These are phyloP conservation scores for Hypericum androsaemum DNA, from an alignment of 345 rosid genomes.

Conservation along the genomic window DNA sequence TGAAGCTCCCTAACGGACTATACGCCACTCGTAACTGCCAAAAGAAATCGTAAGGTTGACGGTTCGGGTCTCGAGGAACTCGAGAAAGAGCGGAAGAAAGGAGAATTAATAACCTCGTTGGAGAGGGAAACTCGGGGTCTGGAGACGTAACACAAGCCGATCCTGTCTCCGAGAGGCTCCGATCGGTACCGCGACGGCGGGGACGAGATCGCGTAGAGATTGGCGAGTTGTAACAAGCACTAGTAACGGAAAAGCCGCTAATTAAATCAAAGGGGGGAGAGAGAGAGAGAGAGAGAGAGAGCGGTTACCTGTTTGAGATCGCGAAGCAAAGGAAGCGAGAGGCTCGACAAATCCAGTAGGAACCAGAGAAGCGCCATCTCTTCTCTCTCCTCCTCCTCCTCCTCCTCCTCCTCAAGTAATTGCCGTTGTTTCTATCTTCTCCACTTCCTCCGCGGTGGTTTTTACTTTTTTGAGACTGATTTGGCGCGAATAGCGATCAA, in stretches of 20 bases:
- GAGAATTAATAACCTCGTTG: constrained; percentile 37
- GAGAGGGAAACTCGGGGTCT: constrained; percentile 39
- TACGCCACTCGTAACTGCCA: constrained; percentile 57
- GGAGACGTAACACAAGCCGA: constrained; percentile 54
- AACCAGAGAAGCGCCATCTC: constrained; percentile 59
- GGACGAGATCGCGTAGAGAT: constrained; percentile 48
- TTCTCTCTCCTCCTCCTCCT: constrained; percentile 2
- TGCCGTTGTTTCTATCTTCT: background rate
- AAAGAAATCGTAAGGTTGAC: background rate
- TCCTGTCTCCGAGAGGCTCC: constrained; percentile 40
- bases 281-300: background rate
- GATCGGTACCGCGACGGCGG: constrained; percentile 21
- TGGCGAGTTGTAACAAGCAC: constrained; percentile 65
- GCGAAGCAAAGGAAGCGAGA: constrained; percentile 47
- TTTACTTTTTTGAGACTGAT: no score
- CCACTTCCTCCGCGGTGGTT: no score
- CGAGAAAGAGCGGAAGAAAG: background rate
- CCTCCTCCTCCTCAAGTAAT: background rate
- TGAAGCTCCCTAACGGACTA: constrained; percentile 49
- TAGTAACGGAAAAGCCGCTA: constrained; percentile 14
- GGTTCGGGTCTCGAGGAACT: constrained; percentile 1
- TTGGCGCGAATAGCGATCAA: no score
- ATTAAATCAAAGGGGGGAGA: constrained; percentile 7
- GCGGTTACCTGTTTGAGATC: constrained; percentile 55
- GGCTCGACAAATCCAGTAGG: constrained; percentile 57